These are phyloP conservation scores for Rhodotorula sp. DNA, from an alignment of 1,284 basidiomycete species.

Conservation along the genomic window DNA sequence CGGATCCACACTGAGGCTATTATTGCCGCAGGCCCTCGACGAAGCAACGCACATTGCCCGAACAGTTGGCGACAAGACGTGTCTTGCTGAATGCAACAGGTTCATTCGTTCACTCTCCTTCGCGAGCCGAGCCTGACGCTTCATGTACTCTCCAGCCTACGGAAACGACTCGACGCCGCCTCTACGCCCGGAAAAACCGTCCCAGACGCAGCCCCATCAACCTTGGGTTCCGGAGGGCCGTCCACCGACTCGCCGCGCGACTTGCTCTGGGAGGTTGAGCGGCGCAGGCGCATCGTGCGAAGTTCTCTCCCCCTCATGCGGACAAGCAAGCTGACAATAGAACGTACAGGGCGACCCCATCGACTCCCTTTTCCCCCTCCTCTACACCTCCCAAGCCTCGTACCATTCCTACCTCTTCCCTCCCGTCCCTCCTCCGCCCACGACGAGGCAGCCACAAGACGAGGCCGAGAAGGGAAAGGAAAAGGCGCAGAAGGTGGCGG, in stretches of 20 bases:
- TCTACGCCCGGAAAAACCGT: too few species aligned
- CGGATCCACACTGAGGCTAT: background rate
- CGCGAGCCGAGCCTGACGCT: too few species aligned
- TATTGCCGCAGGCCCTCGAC: constrained; percentile 1
- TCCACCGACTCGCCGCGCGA: constrained; percentile 1
- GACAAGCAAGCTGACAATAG: background rate
- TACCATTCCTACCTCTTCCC: background rate
- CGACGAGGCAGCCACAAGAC: background rate
- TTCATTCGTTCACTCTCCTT: background rate
- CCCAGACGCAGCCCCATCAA: too few species aligned
- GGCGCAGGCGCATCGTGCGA: background rate
- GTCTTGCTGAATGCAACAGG: constrained; percentile 18
- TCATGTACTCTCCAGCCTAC: background rate
- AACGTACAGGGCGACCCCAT: background rate
- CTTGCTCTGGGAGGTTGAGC: constrained; percentile 6
- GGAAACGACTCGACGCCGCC: constrained; percentile 1
- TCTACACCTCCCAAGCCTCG: constrained; percentile 4
- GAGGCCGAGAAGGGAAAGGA: background rate
- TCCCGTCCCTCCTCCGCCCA: background rate
- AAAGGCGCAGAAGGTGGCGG: background rate
- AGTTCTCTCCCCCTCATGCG: background rate
- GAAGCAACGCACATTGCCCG: constrained; percentile 26
- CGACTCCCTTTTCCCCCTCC: constrained; percentile 11
- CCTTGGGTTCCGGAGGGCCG: too few species aligned
- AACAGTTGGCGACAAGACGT: constrained; percentile 10